phyloP scores from a whole-genome alignment of 352 stramenopile genomes.

The Pythium diclinum region DNA sequence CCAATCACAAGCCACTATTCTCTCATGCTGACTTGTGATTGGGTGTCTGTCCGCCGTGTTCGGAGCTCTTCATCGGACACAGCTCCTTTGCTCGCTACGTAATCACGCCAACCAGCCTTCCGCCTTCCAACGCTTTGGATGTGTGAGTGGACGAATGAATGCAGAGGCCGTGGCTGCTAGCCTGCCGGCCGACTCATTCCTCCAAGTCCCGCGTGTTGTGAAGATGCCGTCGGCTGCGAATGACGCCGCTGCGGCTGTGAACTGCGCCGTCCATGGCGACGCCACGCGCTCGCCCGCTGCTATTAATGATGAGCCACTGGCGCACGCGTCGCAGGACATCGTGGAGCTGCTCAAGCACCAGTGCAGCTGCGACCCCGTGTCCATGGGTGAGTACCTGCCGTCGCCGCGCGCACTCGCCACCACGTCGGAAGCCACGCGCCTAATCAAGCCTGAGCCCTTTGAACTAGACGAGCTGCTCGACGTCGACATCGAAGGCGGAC shows the following conservation, averaged over 20 bases:
- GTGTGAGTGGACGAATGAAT: no score
- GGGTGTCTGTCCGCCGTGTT: no score
- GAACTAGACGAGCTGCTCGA: slow-evolving; percentile 27
- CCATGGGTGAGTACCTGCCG: slow-evolving; percentile 79
- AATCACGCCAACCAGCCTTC: no score
- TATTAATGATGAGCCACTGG: slow-evolving; percentile 8
- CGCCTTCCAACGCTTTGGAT: no score
- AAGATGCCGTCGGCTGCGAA: neutral
- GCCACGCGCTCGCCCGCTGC: neutral
- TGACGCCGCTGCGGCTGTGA: slow-evolving; percentile 1
- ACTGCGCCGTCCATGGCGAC: slow-evolving; percentile 15
- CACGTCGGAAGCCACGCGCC: slow-evolving; percentile 28
- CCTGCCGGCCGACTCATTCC: no score
- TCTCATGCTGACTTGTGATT: no score
- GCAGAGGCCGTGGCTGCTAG: no score
- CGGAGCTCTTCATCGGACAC: no score
- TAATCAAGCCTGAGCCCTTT: slow-evolving; percentile 9
- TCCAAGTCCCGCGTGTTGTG: no score
- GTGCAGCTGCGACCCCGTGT: slow-evolving; percentile 61
- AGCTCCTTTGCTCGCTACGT: no score
- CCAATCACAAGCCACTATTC: no score
- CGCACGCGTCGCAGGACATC: slow-evolving; percentile 44
- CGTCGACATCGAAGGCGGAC: slow-evolving; percentile 3
- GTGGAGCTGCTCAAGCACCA: slow-evolving; percentile 59
- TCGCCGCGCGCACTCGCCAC: slow-evolving; percentile 33